Conservation (phyloP, 805 yeast species). For the Scheffersomyces lignosus region DNA sequence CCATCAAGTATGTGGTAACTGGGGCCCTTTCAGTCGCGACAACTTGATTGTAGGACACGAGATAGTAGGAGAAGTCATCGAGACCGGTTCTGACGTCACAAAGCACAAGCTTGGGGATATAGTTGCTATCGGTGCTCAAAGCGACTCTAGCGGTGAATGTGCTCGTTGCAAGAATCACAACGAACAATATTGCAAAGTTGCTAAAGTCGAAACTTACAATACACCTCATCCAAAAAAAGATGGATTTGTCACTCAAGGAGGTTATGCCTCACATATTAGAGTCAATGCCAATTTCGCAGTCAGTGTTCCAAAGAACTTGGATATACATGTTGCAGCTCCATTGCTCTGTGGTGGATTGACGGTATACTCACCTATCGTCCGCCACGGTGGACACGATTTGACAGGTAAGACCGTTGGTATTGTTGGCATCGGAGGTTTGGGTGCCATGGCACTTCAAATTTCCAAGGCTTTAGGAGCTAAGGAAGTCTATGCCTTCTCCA, state of each 20-base stretch:
- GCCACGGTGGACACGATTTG: constrained; percentile 33
- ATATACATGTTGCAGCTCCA: constrained; percentile 49
- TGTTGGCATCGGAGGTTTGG: constrained; percentile 68
- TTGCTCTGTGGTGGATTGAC: constrained; percentile 60
- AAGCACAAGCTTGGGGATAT: constrained; percentile 63
- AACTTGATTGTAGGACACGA: constrained; percentile 61
- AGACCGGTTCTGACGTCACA: constrained; percentile 56
- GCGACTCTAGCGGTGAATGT: constrained; percentile 61
- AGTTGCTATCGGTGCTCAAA: constrained; percentile 79
- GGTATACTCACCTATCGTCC: constrained; percentile 50
- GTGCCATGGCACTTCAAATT: constrained; percentile 61
- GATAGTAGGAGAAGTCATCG: constrained; percentile 58
- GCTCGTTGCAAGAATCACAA: constrained; percentile 43
- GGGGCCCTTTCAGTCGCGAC: constrained; percentile 36
- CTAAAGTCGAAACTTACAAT: constrained; percentile 51
- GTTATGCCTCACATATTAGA: constrained; percentile 49
- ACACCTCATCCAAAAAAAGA: constrained; percentile 28
- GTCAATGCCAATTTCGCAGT: constrained; percentile 46
- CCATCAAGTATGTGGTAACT: constrained; percentile 51
- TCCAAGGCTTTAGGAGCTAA: constrained; percentile 66
- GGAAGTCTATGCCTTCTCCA: constrained; percentile 53
- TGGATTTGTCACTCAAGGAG: constrained; percentile 41
- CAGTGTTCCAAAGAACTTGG: constrained; percentile 47
- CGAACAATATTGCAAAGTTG: constrained; percentile 51
- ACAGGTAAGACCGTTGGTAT: constrained; percentile 52